These are phyloP conservation scores for Metschnikowia matae DNA, from an alignment of 805 yeast species.

Conservation along the genomic window DNA sequence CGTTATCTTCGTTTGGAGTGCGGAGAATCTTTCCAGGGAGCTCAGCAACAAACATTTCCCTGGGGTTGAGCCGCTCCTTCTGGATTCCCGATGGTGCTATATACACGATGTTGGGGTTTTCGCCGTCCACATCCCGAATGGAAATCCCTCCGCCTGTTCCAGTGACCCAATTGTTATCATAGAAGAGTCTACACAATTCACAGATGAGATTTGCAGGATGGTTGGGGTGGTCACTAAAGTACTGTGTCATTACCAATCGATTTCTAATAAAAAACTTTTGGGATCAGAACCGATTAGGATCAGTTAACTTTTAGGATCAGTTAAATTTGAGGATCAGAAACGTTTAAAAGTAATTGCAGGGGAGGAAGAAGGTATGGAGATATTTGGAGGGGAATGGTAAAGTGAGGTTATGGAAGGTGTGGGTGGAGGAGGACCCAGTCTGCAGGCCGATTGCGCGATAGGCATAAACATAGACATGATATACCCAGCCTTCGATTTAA, in stretches of 20 bases:
- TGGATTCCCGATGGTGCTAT: conserved; percentile 97
- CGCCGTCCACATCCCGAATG: conserved; percentile 48
- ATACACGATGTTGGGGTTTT: conserved; percentile 48
- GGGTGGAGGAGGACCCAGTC: too few species aligned
- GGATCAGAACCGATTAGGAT: too few species aligned
- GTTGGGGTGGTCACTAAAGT: conserved; percentile 35
- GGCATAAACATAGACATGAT: too few species aligned
- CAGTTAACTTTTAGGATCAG: too few species aligned
- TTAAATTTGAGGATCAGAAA: too few species aligned
- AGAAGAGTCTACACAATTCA: conserved; percentile 72
- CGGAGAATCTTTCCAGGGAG: conserved; percentile 50
- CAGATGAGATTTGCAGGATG: conserved; percentile 88
- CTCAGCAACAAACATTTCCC: conserved; percentile 75
- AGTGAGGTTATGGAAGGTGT: too few species aligned
- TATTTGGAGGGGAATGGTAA: too few species aligned
- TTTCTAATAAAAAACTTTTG: too few species aligned
- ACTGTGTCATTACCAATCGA: not conserved
- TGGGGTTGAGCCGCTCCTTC: conserved; percentile 80
- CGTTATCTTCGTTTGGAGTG: conserved; percentile 44
- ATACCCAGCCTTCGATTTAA: not conserved
- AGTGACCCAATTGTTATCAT: conserved; percentile 83
- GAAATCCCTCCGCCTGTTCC: conserved; percentile 97
- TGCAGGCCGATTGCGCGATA: conserved; percentile 1
- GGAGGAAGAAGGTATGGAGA: not conserved
- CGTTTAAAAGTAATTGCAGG: too few species aligned